Evolutionary conservation across 805 yeast species (phyloP).

Genomic region (Yueomyces sinensis): DNA sequence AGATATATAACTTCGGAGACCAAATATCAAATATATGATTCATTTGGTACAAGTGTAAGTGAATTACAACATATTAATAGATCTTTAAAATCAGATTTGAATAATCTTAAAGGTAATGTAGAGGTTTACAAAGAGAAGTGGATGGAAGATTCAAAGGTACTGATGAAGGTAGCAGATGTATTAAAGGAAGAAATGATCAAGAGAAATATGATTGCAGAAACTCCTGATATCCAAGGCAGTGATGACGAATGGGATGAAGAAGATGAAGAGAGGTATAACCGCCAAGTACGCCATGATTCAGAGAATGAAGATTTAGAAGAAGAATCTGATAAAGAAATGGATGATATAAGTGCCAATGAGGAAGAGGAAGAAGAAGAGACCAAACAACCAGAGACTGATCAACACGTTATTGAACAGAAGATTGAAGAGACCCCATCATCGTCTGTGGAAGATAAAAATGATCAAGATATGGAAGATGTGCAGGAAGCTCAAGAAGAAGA

Average conservation of each 20-base stretch:
- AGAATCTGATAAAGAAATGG: neutral
- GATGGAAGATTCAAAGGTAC: constrained; percentile 20
- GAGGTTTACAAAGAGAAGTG: constrained; percentile 16
- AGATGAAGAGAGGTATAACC: constrained; percentile 3
- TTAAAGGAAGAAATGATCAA: constrained; percentile 15
- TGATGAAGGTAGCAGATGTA: constrained; percentile 13
- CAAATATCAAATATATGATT: constrained; percentile 13
- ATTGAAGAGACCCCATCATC: no score
- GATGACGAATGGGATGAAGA: constrained; percentile 5
- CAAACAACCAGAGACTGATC: constrained; percentile 1
- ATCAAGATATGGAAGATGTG: no score
- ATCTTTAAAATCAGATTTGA: constrained; percentile 14
- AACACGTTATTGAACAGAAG: no score
- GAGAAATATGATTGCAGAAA: constrained; percentile 10
- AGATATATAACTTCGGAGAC: constrained; percentile 2
- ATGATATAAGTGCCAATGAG: constrained; percentile 1
- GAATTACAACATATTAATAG: constrained; percentile 15
- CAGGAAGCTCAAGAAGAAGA: no score
- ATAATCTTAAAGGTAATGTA: constrained; percentile 12
- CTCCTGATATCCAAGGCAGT: constrained; percentile 5
- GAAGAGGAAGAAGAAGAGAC: constrained; percentile 1
- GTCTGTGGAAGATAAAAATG: no score
- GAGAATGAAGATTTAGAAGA: neutral
- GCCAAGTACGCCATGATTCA: neutral
- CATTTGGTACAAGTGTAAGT: constrained; percentile 16